Conservation (phyloP, 2,329 filamentous ascomycete species). For the Didymellaceae sp. region DNA sequence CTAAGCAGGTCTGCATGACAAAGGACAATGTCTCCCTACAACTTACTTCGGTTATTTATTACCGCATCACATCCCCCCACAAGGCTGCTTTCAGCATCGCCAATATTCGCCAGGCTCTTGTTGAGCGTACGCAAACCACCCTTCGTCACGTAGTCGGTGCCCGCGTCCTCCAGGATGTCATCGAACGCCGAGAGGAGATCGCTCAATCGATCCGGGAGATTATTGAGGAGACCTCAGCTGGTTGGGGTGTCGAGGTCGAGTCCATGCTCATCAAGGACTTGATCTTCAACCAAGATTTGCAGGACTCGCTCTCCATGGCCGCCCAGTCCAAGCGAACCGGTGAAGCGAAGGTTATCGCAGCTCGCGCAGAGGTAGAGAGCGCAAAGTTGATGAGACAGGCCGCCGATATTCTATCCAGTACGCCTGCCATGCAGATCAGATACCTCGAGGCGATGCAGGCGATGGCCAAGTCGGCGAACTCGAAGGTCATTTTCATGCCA, state of each 20-base stretch:
- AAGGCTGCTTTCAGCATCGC: conserved; percentile 96
- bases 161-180: conserved; percentile 94
- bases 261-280: conserved; percentile 99
- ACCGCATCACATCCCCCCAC: conserved; percentile 94
- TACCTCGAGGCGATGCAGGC: conserved; percentile 99
- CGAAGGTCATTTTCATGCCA: conserved; percentile 77
- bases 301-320: conserved; percentile 97
- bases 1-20: conserved; percentile 97
- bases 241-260: conserved; percentile 96
- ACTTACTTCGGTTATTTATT: conserved; percentile 97
- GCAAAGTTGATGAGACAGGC: conserved; percentile 89
- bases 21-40: conserved; percentile 98
- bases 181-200: conserved; percentile 96
- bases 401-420: conserved; percentile 88
- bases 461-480: conserved; percentile 93
- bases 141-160: conserved; percentile 96
- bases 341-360: conserved; percentile 97
- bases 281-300: conserved; percentile 92
- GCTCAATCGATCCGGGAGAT: conserved; percentile 95
- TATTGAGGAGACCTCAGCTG: conserved; percentile 91
- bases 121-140: conserved; percentile 97
- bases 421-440: conserved; percentile 78
- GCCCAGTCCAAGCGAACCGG: conserved; percentile 98
- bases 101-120: conserved; percentile 92
- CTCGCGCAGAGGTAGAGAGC: conserved; percentile 93